A percentile compares a stretch with the other conserved stretches of the same genome.
Conservation (phyloP, 2,329 filamentous ascomycete genomes). For the Laburnicola sp. region DNA sequence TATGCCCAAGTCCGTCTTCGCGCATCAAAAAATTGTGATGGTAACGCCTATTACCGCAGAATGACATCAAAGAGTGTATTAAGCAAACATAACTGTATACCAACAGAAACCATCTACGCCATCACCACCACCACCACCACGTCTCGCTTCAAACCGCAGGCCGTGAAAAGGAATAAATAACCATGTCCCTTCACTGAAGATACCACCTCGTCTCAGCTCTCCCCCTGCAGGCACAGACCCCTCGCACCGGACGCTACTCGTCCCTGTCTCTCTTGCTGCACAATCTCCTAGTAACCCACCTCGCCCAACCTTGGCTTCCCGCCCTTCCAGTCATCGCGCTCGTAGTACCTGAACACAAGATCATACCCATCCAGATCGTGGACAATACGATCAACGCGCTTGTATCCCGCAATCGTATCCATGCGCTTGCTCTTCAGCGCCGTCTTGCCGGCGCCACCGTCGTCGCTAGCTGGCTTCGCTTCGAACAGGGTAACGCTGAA, state of each 20-base stretch:
- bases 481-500: slow-evolving; percentile 98
- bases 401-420: slow-evolving; percentile 83
- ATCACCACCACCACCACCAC: neutral
- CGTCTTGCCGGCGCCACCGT: slow-evolving; percentile 43
- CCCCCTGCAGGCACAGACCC: too few relatives aligned
- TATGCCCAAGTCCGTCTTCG: too few relatives aligned
- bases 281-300: slow-evolving; percentile 10
- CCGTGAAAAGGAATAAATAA: neutral
- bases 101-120: too few relatives aligned
- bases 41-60: too few relatives aligned
- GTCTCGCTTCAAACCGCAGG: neutral
- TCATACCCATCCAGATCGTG: slow-evolving; percentile 98
- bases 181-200: neutral
- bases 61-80: too few relatives aligned
- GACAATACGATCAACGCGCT: slow-evolving; percentile 88
- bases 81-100: too few relatives aligned
- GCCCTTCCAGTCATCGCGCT: slow-evolving; percentile 79
- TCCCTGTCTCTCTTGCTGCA: too few relatives aligned
- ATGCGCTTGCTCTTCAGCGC: slow-evolving; percentile 55
- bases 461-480: slow-evolving; percentile 65
- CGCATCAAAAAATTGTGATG: too few relatives aligned
- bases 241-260: too few relatives aligned
- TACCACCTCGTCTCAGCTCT: too few relatives aligned
- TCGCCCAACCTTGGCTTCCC: slow-evolving; percentile 66
- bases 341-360: slow-evolving; percentile 94